Evolutionary conservation across 2,329 filamentous ascomycete species (phyloP).

Genomic region (Exophiala lecanii-corni): DNA sequence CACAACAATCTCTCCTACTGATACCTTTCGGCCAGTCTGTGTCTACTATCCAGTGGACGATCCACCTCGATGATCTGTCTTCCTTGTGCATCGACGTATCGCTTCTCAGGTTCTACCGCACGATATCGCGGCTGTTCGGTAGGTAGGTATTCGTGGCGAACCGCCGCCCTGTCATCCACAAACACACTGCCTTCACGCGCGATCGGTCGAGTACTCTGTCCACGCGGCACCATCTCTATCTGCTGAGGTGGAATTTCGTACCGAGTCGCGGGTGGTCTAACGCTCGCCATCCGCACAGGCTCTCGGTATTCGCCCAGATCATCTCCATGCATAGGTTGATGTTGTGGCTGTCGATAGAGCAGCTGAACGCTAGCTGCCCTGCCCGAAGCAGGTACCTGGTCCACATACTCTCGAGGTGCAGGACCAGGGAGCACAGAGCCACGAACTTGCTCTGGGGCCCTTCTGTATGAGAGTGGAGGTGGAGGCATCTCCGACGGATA

Average conservation of each 20-base stretch:
- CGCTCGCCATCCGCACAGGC: slow-evolving; percentile 55
- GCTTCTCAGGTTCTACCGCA: slow-evolving; percentile 20
- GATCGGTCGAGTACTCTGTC: slow-evolving; percentile 37
- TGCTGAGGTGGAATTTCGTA: slow-evolving; percentile 37
- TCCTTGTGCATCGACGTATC: slow-evolving; percentile 23
- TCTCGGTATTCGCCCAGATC: slow-evolving; percentile 60
- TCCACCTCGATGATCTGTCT: slow-evolving; percentile 19
- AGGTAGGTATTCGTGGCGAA: slow-evolving; percentile 20
- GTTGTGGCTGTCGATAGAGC: slow-evolving; percentile 36
- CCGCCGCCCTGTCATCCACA: slow-evolving; percentile 20
- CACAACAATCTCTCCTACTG: background rate
- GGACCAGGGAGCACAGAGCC: slow-evolving; percentile 19
- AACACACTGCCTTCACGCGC: slow-evolving; percentile 42
- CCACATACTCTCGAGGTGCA: slow-evolving; percentile 25
- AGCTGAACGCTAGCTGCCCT: slow-evolving; percentile 39
- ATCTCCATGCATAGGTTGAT: slow-evolving; percentile 51
- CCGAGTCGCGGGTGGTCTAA: slow-evolving; percentile 48
- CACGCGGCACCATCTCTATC: slow-evolving; percentile 36
- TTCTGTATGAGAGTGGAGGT: slow-evolving; percentile 38
- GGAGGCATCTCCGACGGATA: slow-evolving; percentile 44
- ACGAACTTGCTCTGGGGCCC: slow-evolving; percentile 35
- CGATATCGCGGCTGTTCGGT: slow-evolving; percentile 23
- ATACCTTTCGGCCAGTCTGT: slow-evolving; percentile 23
- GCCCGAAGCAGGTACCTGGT: slow-evolving; percentile 30
- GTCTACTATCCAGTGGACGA: slow-evolving; percentile 16